Evolutionary conservation across 192 early-diverging fungal genomes (phyloP), one percentile per base, ranked within the genome.

Genomic region (Martensiomyces pterosporus): DNA sequence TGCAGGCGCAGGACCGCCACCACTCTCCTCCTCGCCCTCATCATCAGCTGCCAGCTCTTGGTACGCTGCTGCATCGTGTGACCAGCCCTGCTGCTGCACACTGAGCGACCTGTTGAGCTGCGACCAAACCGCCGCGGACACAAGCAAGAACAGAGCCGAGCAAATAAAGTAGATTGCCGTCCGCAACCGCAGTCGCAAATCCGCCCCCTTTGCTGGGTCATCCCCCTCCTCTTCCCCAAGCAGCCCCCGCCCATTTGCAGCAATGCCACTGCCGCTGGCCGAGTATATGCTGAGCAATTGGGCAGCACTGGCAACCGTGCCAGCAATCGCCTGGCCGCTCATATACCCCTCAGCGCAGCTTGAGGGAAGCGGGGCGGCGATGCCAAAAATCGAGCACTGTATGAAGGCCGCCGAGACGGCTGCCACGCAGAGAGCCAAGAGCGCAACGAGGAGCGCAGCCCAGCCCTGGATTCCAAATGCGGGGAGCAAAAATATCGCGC

Each of bases 341-440:
- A 91, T 85, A 24, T 81, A 80, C 1, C 82, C 87, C 46, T 89
- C 83, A 13, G 81, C 75, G 51, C 85, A 84, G 45, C 52, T 58
- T 24, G 80, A 66, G 15, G 84, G 81, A 47, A 89, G 76, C 46
- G 65, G 58, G 6, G 85, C 80, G 0, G 80, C 86, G 22, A 83
- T 71, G 24, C 79, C 84, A 67, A 85, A 87, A 23, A 85, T 75
- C 21, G 78, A 83, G 52, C 80, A 81, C 56, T 89, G 87, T 8
- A 80, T 70, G 22, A 83, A 79, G 7, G 83, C 80, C 0, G 84
- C 84, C 7, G 79, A 76, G 6, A 75, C 76, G 10, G 83, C 81
- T 5, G 79, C 76, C 35, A 39, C 49, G 18, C 62, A 52, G 3
- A 88, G 37, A 2, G 76, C 71, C 6, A 83, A 27, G 24, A 86